A percentile compares a stretch with the other conserved stretches of the same genome.
phyloP scores from a whole-genome alignment of 441 rosid genomes.

The Hura crepitans region DNA sequence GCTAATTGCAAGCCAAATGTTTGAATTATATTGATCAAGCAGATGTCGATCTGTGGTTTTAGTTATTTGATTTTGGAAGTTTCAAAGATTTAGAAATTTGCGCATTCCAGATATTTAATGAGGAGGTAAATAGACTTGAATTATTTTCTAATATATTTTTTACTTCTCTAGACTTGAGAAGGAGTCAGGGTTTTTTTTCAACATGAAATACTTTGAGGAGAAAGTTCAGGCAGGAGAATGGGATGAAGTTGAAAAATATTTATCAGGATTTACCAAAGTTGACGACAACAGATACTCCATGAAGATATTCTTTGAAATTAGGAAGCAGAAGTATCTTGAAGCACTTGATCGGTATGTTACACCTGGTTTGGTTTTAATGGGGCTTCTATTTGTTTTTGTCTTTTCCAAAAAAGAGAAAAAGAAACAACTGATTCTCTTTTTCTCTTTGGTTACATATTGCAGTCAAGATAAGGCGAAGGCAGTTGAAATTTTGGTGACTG shows the following conservation, averaged over 20 bases:
- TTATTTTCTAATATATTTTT: conserved; percentile 7
- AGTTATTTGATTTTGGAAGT: no score
- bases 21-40: conserved; percentile 9
- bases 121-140: conserved; percentile 10
- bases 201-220: conserved; percentile 81
- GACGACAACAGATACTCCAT: conserved; percentile 86
- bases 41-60: no score
- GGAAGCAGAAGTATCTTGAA: conserved; percentile 94
- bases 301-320: conserved; percentile 89
- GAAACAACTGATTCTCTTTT: conserved; percentile 8
- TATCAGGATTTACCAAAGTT: conserved; percentile 78
- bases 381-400: neutral
- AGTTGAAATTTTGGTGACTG: conserved; percentile 72
- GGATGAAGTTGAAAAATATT: conserved; percentile 83
- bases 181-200: conserved; percentile 85
- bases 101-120: neutral
- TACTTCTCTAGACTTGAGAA: conserved; percentile 62
- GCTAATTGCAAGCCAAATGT: neutral
- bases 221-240: conserved; percentile 89
- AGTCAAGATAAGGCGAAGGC: conserved; percentile 85
- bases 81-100: neutral
- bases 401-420: conserved; percentile 12
- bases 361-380: neutral
- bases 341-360: conserved; percentile 72
- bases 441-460: conserved; percentile 15